phyloP scores from a whole-genome alignment of 495 filamentous ascomycete species.

The Talaromyces stipitatus region DNA sequence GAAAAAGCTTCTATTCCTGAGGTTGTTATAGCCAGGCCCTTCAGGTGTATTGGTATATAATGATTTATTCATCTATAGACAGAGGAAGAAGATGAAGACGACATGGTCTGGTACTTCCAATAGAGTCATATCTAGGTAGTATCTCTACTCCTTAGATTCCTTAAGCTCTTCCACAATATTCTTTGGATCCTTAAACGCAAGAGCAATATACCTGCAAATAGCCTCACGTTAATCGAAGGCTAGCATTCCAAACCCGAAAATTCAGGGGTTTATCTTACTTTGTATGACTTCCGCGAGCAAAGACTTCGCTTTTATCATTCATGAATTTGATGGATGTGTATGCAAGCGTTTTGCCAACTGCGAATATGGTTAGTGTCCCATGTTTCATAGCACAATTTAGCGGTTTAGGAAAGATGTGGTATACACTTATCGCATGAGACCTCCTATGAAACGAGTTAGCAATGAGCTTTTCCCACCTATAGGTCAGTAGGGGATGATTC shows the following conservation, averaged over 20 bases:
- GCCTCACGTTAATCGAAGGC: not conserved
- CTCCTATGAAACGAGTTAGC: conserved; percentile 36
- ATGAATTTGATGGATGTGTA: conserved; percentile 77
- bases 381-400: not conserved
- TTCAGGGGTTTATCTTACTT: conserved; percentile 54
- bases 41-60: not conserved
- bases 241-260: not conserved
- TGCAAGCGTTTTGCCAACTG: conserved; percentile 89
- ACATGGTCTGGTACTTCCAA: not conserved
- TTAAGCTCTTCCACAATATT: conserved; percentile 49
- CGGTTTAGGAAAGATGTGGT: not conserved
- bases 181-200: conserved; percentile 52
- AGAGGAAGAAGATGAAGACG: not conserved
- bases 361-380: not conserved
- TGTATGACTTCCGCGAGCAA: conserved; percentile 90
- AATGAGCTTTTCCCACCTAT: not conserved
- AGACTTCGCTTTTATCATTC: conserved; percentile 66
- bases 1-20: no score
- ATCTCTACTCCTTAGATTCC: conserved; percentile 5
- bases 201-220: conserved; percentile 41
- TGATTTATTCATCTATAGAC: not conserved
- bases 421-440: conserved; percentile 82
- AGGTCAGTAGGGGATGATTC: not conserved
- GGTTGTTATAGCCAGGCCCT: no score
- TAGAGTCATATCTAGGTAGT: not conserved